phyloP scores from a whole-genome alignment of 2,329 filamentous ascomycete genomes.

The Epichloe sp. region DNA sequence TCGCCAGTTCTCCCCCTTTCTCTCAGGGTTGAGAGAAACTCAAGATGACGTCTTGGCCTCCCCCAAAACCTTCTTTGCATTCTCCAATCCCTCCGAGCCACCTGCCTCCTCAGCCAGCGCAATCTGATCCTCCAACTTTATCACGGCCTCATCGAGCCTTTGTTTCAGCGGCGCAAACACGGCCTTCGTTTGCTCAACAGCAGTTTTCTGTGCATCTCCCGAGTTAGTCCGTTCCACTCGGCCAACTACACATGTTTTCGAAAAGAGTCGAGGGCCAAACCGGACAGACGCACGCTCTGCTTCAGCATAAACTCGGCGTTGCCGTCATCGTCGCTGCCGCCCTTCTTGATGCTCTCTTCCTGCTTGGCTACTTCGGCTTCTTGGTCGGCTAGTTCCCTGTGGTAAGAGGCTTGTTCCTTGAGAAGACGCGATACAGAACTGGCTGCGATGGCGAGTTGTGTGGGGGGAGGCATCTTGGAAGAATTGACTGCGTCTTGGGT shows the following conservation, averaged over 20 bases:
- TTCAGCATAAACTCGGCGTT: slow-evolving; percentile 70
- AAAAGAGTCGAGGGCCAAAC: background rate
- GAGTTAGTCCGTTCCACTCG: background rate
- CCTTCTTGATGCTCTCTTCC: slow-evolving; percentile 41
- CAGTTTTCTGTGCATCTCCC: slow-evolving; percentile 47
- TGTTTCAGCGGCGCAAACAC: slow-evolving; percentile 61
- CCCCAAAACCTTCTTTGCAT: slow-evolving; percentile 40
- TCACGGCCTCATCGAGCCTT: slow-evolving; percentile 58
- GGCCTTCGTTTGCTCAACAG: slow-evolving; percentile 75
- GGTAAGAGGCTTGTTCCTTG: slow-evolving; percentile 85
- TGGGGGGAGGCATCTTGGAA: slow-evolving; percentile 59
- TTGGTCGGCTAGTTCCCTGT: slow-evolving; percentile 70
- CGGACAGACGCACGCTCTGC: slow-evolving; percentile 57
- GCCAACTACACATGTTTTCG: background rate
- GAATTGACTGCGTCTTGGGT: background rate
- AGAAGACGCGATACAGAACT: slow-evolving; percentile 69
- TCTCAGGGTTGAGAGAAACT: background rate
- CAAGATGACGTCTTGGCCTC: slow-evolving; percentile 27
- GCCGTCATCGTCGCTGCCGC: slow-evolving; percentile 43
- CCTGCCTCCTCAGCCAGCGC: slow-evolving; percentile 36
- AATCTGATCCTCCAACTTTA: slow-evolving; percentile 63
- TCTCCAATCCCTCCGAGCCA: slow-evolving; percentile 35
- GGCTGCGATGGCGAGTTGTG: slow-evolving; percentile 66
- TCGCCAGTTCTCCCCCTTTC: background rate
- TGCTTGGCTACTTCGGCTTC: slow-evolving; percentile 58